phyloP scores from a whole-genome alignment of 208 protist genomes.

The Sergeia podlipaevii region DNA sequence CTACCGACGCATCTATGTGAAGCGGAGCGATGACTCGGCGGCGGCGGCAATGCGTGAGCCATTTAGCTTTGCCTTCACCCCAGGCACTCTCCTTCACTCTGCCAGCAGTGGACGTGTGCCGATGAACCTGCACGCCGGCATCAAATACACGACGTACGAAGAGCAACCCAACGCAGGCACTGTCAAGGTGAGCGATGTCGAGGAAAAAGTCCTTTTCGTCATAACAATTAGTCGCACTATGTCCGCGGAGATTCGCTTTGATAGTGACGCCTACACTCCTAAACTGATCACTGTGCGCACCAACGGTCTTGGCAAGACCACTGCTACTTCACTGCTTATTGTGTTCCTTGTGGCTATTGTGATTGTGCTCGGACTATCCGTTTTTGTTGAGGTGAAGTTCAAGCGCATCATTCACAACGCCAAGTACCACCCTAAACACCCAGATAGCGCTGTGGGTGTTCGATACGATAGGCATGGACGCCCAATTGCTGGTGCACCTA shows the following conservation, averaged over 20 bases:
- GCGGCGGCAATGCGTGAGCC: slow-evolving; percentile 24
- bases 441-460: slow-evolving; percentile 44
- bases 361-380: slow-evolving; percentile 35
- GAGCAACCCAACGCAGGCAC: slow-evolving; percentile 10
- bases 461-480: slow-evolving; percentile 47
- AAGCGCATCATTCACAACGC: slow-evolving; percentile 59
- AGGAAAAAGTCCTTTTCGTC: slow-evolving; percentile 56
- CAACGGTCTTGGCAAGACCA: slow-evolving; percentile 31
- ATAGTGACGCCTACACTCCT: slow-evolving; percentile 46
- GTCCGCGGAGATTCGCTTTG: slow-evolving; percentile 56
- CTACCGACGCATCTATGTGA: slow-evolving; percentile 52
- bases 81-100: slow-evolving; percentile 70
- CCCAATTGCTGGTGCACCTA: neutral
- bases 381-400: slow-evolving; percentile 72
- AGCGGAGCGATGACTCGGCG: neutral
- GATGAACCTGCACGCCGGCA: slow-evolving; percentile 39
- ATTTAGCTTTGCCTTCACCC: slow-evolving; percentile 81
- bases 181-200: slow-evolving; percentile 30
- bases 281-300: slow-evolving; percentile 16
- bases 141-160: slow-evolving; percentile 63
- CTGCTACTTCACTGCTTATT: slow-evolving; percentile 55
- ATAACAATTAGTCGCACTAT: slow-evolving; percentile 58
- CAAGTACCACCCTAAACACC: slow-evolving; percentile 59
- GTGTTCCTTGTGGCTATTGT: slow-evolving; percentile 50
- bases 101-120: slow-evolving; percentile 52